Evolutionary conservation across 768 basidiomycete species (phyloP).

Genomic region (Leccinum pellstonianum): DNA sequence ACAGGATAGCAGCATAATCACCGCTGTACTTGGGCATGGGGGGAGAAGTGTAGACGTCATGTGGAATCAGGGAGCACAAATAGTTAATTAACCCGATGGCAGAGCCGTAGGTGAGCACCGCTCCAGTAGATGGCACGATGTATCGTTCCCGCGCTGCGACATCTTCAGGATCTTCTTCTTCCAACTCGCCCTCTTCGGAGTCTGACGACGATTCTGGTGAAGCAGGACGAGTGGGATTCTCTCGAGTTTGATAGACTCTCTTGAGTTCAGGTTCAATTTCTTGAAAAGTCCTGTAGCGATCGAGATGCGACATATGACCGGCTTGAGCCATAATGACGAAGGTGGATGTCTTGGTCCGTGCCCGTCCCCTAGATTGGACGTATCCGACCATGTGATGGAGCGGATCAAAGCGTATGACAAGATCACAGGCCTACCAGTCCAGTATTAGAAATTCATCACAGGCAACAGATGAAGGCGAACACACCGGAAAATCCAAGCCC

Average conservation of each 20-base stretch:
- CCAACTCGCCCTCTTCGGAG: slow-evolving; percentile 36
- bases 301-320: slow-evolving; percentile 51
- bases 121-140: slow-evolving; percentile 68
- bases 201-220: slow-evolving; percentile 28
- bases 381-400: slow-evolving; percentile 84
- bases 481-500: slow-evolving; percentile 84
- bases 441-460: slow-evolving; percentile 1
- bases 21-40: slow-evolving; percentile 62
- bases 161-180: slow-evolving; percentile 53
- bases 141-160: slow-evolving; percentile 67
- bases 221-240: slow-evolving; percentile 32
- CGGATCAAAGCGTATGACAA: slow-evolving; percentile 83
- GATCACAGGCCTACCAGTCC: slow-evolving; percentile 71
- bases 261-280: slow-evolving; percentile 65
- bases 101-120: slow-evolving; percentile 76
- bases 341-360: slow-evolving; percentile 70
- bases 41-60: slow-evolving; percentile 63
- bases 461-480: slow-evolving; percentile 18
- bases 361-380: slow-evolving; percentile 86
- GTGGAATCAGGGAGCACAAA: slow-evolving; percentile 76
- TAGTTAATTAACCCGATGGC: slow-evolving; percentile 68
- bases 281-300: slow-evolving; percentile 57
- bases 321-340: slow-evolving; percentile 81
- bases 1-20: slow-evolving; percentile 56
- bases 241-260: slow-evolving; percentile 56